A percentile compares a stretch with the other conserved stretches of the same genome.
Evolutionary conservation across 768 basidiomycete genomes (phyloP).

Genomic region (Psilocybe cyanescens): DNA sequence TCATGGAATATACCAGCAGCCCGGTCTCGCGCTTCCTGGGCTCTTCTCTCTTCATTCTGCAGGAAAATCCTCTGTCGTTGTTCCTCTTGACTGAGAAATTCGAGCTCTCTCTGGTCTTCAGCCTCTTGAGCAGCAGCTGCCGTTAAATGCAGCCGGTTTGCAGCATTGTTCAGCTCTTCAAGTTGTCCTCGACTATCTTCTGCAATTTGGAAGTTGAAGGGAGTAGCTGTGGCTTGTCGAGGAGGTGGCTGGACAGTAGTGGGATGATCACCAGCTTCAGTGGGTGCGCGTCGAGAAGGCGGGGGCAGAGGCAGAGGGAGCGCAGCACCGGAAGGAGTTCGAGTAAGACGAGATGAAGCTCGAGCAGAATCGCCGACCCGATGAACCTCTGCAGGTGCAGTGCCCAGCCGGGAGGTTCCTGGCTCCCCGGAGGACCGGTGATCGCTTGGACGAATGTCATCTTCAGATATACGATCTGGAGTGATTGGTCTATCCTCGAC

Average conservation of each 20-base stretch:
- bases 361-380: constrained; percentile 3
- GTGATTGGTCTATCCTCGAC: not conserved
- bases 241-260: constrained; percentile 20
- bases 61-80: constrained; percentile 43
- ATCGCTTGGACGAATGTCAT: not conserved
- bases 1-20: constrained; percentile 50
- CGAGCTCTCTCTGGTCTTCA: constrained; percentile 65
- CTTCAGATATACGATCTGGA: not conserved
- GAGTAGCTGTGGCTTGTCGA: constrained; percentile 37
- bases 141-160: constrained; percentile 51
- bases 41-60: constrained; percentile 50
- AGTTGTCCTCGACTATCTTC: constrained; percentile 56
- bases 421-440: not conserved
- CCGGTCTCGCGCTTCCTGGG: constrained; percentile 55
- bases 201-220: constrained; percentile 42
- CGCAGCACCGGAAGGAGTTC: not conserved
- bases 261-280: constrained; percentile 2
- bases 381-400: constrained; percentile 5
- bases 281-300: not conserved
- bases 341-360: not conserved
- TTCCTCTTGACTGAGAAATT: constrained; percentile 69
- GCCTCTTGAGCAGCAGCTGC: constrained; percentile 55
- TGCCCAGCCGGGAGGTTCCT: not conserved
- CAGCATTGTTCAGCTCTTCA: constrained; percentile 60
- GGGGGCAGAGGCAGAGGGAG: not conserved